Evolutionary conservation across 148 eudicot species (phyloP).

Genomic region (Euryodendron excelsum): DNA sequence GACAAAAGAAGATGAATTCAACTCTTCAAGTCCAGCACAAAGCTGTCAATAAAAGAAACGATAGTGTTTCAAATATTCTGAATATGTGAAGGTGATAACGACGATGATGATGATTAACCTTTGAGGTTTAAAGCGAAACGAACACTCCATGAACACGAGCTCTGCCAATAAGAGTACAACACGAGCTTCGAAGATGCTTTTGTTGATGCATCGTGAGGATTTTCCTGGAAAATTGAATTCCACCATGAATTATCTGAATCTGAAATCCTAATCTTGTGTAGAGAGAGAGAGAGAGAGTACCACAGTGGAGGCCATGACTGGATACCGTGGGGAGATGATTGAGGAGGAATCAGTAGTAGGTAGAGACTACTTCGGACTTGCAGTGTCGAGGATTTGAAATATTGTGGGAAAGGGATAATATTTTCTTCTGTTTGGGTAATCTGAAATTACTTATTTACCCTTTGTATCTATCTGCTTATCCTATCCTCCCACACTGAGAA

Average conservation of each 20-base stretch:
- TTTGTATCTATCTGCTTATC: too few species aligned
- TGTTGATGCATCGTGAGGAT: neutral
- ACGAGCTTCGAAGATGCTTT: conserved; percentile 28
- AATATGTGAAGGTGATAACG: neutral
- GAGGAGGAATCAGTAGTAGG: neutral
- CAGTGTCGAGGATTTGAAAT: too few species aligned
- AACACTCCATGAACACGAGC: conserved; percentile 70
- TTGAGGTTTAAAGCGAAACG: conserved; percentile 60
- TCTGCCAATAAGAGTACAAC: conserved; percentile 60
- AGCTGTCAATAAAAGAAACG: neutral
- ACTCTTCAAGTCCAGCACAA: too few species aligned
- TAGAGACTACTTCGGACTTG: too few species aligned
- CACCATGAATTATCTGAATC: neutral
- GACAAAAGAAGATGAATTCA: neutral
- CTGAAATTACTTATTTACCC: too few species aligned
- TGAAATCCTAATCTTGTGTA: neutral
- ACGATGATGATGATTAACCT: conserved; percentile 34
- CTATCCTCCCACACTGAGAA: too few species aligned
- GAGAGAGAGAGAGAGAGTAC: neutral
- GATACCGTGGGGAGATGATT: neutral
- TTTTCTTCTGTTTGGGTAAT: too few species aligned
- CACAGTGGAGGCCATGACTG: neutral
- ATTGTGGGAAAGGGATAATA: too few species aligned
- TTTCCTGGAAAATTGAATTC: neutral
- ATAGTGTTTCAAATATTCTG: neutral